Conservation (phyloP, 345 rosid species). For the Mercurialis annua region DNA sequence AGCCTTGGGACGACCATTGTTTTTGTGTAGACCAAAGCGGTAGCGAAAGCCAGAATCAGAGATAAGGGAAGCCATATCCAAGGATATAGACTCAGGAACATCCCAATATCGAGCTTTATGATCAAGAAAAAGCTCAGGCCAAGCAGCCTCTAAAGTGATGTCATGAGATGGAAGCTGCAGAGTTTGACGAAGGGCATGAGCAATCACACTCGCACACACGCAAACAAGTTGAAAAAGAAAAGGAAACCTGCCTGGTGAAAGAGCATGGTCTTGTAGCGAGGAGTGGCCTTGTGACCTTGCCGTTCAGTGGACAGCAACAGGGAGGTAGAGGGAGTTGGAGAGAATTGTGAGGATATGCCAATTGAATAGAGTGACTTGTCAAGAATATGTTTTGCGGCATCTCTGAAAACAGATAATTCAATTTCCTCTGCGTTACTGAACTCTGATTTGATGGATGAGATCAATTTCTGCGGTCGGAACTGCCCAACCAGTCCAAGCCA, state of each 20-base stretch:
- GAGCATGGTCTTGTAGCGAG: conserved; percentile 60
- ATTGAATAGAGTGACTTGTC: conserved; percentile 73
- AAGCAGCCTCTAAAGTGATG: conserved; percentile 74
- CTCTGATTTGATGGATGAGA: conserved; percentile 54
- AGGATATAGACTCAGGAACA: conserved; percentile 73
- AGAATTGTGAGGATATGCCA: conserved; percentile 58
- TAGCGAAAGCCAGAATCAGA: conserved; percentile 61
- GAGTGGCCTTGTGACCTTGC: conserved; percentile 50
- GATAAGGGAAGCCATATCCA: conserved; percentile 58
- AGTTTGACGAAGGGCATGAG: neutral
- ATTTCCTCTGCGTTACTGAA: conserved; percentile 46
- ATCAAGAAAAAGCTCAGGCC: conserved; percentile 77
- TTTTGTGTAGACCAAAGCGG: conserved; percentile 66
- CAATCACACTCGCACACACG: neutral
- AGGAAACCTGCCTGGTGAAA: conserved; percentile 54
- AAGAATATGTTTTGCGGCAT: conserved; percentile 56
- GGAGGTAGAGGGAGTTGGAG: conserved; percentile 46
- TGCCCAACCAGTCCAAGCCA: conserved; percentile 80
- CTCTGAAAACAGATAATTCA: conserved; percentile 45
- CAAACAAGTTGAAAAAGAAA: neutral
- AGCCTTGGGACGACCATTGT: conserved; percentile 52
- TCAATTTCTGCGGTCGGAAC: conserved; percentile 70
- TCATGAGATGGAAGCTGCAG: conserved; percentile 72
- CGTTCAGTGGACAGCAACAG: conserved; percentile 50
- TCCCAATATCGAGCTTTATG: conserved; percentile 79